Conservation (phyloP, 768 basidiomycete genomes). For the Leccinum olivaceopallidum region DNA sequence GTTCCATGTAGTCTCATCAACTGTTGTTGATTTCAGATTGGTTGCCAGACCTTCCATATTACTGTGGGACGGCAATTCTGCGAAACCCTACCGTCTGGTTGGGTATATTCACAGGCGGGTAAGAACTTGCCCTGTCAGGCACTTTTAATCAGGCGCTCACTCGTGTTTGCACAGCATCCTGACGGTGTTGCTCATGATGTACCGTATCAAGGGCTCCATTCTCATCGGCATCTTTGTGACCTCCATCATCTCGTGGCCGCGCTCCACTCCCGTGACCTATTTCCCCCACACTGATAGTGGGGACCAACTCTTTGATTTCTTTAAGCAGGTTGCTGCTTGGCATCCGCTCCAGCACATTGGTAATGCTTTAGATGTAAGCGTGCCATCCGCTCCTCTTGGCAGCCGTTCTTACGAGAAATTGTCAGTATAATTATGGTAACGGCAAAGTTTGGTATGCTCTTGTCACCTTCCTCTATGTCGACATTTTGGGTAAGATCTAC, state of each 20-base stretch:
- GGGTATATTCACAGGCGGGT: conserved; percentile 86
- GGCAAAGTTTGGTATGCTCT: conserved; percentile 86
- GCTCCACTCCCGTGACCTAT: conserved; percentile 75
- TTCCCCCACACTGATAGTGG: conserved; percentile 75
- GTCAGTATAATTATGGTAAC: conserved; percentile 54
- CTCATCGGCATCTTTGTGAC: conserved; percentile 82
- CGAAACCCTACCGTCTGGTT: conserved; percentile 83
- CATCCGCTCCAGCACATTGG: conserved; percentile 60
- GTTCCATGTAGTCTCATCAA: conserved; percentile 13
- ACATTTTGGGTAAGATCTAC: conserved; percentile 62
- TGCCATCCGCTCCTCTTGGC: not conserved
- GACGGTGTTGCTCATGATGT: conserved; percentile 80
- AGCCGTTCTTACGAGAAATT: conserved; percentile 6
- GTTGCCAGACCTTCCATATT: conserved; percentile 48
- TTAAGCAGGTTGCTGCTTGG: conserved; percentile 83
- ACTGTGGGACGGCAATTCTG: conserved; percentile 64
- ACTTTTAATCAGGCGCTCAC: conserved; percentile 7
- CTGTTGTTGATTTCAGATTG: conserved; percentile 38
- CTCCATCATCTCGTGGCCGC: conserved; percentile 87
- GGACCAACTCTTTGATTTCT: conserved; percentile 75
- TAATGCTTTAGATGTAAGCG: conserved; percentile 65
- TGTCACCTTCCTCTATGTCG: conserved; percentile 87
- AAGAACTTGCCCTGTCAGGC: conserved; percentile 22
- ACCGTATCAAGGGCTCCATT: conserved; percentile 81
- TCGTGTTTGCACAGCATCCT: conserved; percentile 44